Evolutionary conservation across 306 rosid species (phyloP), one percentile per base, ranked within the genome.

Genomic region (Chamaecrista fasciculata): DNA sequence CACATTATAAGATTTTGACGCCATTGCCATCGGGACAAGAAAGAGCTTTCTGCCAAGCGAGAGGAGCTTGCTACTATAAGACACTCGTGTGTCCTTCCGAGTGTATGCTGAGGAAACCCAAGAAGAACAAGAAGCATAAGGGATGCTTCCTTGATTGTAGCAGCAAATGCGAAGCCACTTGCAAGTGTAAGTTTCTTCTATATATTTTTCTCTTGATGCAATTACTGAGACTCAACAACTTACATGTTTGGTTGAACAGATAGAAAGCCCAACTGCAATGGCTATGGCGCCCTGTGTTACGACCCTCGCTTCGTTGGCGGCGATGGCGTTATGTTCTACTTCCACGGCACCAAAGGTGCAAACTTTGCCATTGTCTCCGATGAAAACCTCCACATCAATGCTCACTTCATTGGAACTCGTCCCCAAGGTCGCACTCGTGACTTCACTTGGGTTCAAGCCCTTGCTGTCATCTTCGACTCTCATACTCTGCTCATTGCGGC

Each of bases 231-330:
- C n/a, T n/a, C n/a, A n/a, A n/a, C n/a, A n/a, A n/a, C n/a, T n/a
- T n/a, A n/a, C n/a, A n/a, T n/a, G n/a, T n/a, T n/a, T 80, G 8
- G 46, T 8, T 71, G 66, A 40, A 47, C 84, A 87, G 96, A 9
- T 50, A 87, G 91, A 48, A 87, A 14, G 57, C 56, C 90, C 33
- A 90, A 85, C 50, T 90, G 96, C 52, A 75, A 87, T 34, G 96
- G 96, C 1, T 90, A 81, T 11, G 94, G 96, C 40, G 71, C 91
- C 7, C 83, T 90, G 55, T 90, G 95, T 48, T 90, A 90, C 34
- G 96, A 90, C 68, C 96, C 96, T 53, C 83, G 95, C 23, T 85
- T 90, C 6, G 88, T 90, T 16, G 96, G 94, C 4, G 96, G 94
- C 1, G 96, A 90, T 11, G 94, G 91, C 25, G 88, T 90, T 14